These are phyloP conservation scores for Blastobotrys robertii DNA, from an alignment of 805 yeast genomes.

Conservation along the genomic window DNA sequence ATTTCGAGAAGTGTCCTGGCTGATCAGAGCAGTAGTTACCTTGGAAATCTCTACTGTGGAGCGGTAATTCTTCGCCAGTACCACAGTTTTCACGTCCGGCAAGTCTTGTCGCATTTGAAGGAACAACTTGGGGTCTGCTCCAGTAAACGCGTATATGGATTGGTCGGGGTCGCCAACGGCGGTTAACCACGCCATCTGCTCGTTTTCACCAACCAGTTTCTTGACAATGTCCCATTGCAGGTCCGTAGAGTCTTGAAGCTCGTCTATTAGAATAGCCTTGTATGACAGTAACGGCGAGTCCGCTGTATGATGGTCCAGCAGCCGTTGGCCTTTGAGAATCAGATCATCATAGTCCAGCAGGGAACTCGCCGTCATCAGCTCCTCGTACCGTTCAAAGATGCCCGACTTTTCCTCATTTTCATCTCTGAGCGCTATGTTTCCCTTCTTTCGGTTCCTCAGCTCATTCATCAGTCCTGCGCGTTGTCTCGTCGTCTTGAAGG, in stretches of 20 bases:
- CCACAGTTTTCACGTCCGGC: slow-evolving; percentile 29
- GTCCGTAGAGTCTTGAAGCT: slow-evolving; percentile 83
- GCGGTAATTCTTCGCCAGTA: slow-evolving; percentile 64
- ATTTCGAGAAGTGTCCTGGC: slow-evolving; percentile 36
- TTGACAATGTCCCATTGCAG: slow-evolving; percentile 62
- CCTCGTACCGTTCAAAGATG: slow-evolving; percentile 6
- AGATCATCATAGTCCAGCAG: slow-evolving; percentile 12
- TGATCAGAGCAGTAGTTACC: slow-evolving; percentile 55
- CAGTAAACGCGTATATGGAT: slow-evolving; percentile 80
- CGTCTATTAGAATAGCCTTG: slow-evolving; percentile 66
- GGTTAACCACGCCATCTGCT: slow-evolving; percentile 36
- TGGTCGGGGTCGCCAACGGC: slow-evolving; percentile 97
- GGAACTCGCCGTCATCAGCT: slow-evolving; percentile 1
- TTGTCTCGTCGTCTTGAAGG: not conserved
- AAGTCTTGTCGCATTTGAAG: slow-evolving; percentile 39
- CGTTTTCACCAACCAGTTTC: slow-evolving; percentile 33
- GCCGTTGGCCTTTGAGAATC: slow-evolving; percentile 6
- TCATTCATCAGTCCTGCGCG: not conserved
- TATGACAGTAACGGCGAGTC: not conserved
- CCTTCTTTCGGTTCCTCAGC: not conserved
- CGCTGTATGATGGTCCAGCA: not conserved
- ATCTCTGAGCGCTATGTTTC: not conserved
- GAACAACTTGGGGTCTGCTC: slow-evolving; percentile 64
- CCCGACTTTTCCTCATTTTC: not conserved
- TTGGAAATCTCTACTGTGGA: slow-evolving; percentile 60